phyloP scores from a whole-genome alignment of 345 rosid species.

The Trapa incisa region DNA sequence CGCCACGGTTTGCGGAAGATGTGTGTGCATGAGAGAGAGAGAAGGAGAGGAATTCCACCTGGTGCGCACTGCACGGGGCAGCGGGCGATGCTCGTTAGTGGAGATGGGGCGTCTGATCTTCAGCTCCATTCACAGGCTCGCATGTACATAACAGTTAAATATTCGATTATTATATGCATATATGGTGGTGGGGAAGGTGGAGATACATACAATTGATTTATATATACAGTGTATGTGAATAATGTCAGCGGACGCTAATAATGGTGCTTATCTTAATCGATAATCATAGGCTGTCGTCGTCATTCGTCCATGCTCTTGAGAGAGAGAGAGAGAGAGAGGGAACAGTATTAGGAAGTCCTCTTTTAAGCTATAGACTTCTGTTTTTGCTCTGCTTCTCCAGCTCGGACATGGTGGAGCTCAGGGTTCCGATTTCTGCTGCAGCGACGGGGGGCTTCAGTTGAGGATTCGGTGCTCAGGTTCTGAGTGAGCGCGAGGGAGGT shows the following conservation, averaged over 20 bases:
- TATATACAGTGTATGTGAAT: background rate
- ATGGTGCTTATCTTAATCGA: background rate
- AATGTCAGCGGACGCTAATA: background rate
- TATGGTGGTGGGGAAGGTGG: background rate
- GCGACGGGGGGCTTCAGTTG: background rate
- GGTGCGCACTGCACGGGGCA: background rate
- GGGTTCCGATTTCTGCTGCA: background rate
- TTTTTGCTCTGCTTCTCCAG: background rate
- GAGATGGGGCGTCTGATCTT: background rate
- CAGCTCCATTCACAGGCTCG: no score
- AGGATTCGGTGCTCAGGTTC: background rate
- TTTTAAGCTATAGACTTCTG: background rate
- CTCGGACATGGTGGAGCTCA: constrained; percentile 1
- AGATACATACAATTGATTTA: background rate
- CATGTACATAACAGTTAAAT: no score
- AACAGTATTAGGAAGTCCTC: background rate
- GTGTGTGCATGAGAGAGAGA: no score
- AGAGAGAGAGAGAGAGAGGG: background rate
- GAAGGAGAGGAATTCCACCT: background rate
- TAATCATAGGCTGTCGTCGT: background rate
- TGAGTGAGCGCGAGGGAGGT: background rate
- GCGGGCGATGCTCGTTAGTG: background rate
- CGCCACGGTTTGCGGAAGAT: no score
- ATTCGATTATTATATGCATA: no score
- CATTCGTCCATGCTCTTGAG: background rate